Base-by-base conservation (phyloP, 495 filamentous ascomycete species). In the Durotheca rogersii region DNA sequence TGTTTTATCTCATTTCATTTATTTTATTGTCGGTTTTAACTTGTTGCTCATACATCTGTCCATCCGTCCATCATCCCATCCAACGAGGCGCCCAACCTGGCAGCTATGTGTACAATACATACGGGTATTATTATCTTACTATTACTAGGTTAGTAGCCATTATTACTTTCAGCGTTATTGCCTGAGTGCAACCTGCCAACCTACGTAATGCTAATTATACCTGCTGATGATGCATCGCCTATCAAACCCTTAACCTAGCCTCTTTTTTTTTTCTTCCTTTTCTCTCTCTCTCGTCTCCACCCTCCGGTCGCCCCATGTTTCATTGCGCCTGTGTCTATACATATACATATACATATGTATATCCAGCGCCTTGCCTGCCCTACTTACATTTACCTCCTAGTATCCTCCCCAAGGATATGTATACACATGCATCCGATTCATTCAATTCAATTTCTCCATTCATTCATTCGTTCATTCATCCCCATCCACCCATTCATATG, bases 171-270 rank as follows among this genome's bases (percentile, higher is more conserved):
- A 23, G 33, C 12, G 37, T 20, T 35, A 19, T 39, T 47, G 33
- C 47, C 43, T 27, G 51, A 11, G 53, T 42, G 37, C 42, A 29
- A 47, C 47, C 36, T 55, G 37, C 20, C 42, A 29, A 42, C 47
- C 36, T 55, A 43, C 20, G 43, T 48, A 49, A 39, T 55, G 33
- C 44, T 57, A 51, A 46, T 40, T 43, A 51, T 45, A 34, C 23
- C 9, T 17, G 11, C 29, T 41, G 12, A 38, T 37, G 17, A 38
- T 57, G 38, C 47, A 41, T 23, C 46, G 37, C 54, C 38, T 49
- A 53, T 41, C 27, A 14, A 47, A 27, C 45, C 32, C 41, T 43
- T 14, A 53, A 49, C 40, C 32, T 33, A 45, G 7, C 33, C 40
- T 30, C 12, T 25, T 9, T 35, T 9, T 20, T 19, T 38, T 17